A percentile compares a stretch with the other conserved stretches of the same genome.
Evolutionary conservation across 345 rosid genomes (phyloP).

Genomic region (Citrus hindsii): DNA sequence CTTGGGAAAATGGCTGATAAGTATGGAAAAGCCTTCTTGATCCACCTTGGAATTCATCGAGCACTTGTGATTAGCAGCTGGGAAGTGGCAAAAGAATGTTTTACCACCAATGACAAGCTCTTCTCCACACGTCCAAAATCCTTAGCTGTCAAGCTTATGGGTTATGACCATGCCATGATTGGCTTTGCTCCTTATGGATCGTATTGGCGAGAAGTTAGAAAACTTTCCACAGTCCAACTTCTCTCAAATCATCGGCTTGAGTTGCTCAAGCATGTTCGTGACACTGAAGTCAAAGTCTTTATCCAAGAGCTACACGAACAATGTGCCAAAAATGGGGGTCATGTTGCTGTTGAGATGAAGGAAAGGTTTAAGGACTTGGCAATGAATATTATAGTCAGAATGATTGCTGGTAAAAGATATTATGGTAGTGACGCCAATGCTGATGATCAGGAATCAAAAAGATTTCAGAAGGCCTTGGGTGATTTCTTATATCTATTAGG

Average conservation of each 20-base stretch:
- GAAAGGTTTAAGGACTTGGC: constrained; percentile 20
- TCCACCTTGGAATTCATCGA: constrained; percentile 25
- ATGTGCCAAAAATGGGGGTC: constrained; percentile 20
- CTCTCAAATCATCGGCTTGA: constrained; percentile 29
- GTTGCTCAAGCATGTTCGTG: constrained; percentile 31
- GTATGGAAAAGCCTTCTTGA: constrained; percentile 21
- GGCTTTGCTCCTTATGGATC: constrained; percentile 34
- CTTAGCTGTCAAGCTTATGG: constrained; percentile 23
- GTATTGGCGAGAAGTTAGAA: constrained; percentile 34
- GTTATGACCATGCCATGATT: constrained; percentile 24
- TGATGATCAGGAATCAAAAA: constrained; percentile 17
- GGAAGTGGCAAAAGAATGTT: constrained; percentile 34
- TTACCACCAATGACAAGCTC: constrained; percentile 25
- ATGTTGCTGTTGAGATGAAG: constrained; percentile 20
- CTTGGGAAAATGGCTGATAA: constrained; percentile 24
- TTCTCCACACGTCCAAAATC: constrained; percentile 22
- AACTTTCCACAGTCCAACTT: constrained; percentile 26
- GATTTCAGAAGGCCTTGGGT: constrained; percentile 14
- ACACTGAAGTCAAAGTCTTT: constrained; percentile 15
- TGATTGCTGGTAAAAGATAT: constrained; percentile 28
- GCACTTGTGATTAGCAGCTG: constrained; percentile 24
- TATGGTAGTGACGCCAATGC: neutral
- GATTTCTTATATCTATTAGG: constrained; percentile 21
- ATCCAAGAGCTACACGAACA: constrained; percentile 15
- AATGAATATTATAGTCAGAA: constrained; percentile 27